Percentiles rank a stretch among this genome's conserved stretches.
Conservation (phyloP, 2,329 filamentous ascomycete genomes). For the Cordyceps pruinosa region DNA sequence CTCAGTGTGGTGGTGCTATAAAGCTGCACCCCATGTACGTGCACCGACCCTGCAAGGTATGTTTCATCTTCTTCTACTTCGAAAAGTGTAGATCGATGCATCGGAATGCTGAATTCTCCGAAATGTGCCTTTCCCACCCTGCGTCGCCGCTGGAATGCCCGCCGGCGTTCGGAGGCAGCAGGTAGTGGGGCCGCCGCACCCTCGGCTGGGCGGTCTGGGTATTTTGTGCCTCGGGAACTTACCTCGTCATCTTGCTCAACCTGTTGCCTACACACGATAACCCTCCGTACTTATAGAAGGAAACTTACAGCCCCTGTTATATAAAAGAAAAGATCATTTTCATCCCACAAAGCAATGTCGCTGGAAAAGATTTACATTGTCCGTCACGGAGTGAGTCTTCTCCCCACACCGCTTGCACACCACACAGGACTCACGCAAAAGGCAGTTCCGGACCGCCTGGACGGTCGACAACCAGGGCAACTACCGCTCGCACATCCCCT, state of each 20-base stretch:
- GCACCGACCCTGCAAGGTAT: too few relatives aligned
- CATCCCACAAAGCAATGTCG: slow-evolving; percentile 53
- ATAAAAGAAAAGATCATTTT: too few relatives aligned
- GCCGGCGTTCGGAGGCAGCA: not conserved
- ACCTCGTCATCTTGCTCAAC: not conserved
- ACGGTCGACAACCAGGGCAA: slow-evolving; percentile 75
- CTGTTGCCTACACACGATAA: not conserved
- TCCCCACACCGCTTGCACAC: not conserved
- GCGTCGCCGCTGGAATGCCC: not conserved
- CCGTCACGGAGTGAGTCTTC: slow-evolving; percentile 62
- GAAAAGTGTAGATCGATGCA: too few relatives aligned
- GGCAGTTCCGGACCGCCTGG: slow-evolving; percentile 85
- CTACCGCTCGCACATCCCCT: slow-evolving; percentile 66
- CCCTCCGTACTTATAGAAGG: too few relatives aligned
- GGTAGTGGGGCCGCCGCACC: not conserved
- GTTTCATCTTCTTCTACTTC: too few relatives aligned
- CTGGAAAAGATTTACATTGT: slow-evolving; percentile 67
- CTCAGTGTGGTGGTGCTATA: too few relatives aligned
- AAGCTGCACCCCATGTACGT: too few relatives aligned
- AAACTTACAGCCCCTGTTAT: too few relatives aligned
- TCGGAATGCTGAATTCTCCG: not conserved
- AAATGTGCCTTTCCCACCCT: not conserved
- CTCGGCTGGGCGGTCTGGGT: not conserved
- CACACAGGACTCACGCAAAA: not conserved
- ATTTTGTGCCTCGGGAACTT: not conserved